These are phyloP conservation scores for Dactylellina drechsleri DNA, from an alignment of 2,329 filamentous ascomycete genomes.

Conservation along the genomic window DNA sequence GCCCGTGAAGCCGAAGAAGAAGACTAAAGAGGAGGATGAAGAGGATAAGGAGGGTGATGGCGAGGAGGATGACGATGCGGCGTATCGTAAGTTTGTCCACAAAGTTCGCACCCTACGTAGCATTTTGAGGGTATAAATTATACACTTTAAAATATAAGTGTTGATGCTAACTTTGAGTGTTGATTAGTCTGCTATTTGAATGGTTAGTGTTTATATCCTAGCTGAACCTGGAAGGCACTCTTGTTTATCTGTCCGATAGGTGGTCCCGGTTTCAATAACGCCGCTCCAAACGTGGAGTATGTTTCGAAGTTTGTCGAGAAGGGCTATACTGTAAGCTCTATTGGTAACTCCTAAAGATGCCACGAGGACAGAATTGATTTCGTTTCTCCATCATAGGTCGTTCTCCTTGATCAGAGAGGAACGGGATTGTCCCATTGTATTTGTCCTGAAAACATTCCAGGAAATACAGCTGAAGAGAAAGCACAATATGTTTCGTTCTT, in stretches of 20 bases:
- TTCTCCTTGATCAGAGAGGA: slow-evolving; percentile 90
- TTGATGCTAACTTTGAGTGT: neutral
- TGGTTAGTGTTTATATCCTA: slow-evolving; percentile 1
- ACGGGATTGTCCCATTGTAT: slow-evolving; percentile 86
- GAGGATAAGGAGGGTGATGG: neutral
- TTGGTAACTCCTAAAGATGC: no score
- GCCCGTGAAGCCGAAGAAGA: slow-evolving; percentile 39
- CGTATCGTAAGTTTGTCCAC: slow-evolving; percentile 32
- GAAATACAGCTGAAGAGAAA: slow-evolving; percentile 72
- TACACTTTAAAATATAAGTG: neutral
- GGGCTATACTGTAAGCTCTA: slow-evolving; percentile 27
- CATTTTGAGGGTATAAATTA: neutral
- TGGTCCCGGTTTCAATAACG: slow-evolving; percentile 43
- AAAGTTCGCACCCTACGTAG: neutral
- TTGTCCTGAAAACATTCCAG: slow-evolving; percentile 76
- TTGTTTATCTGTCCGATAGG: slow-evolving; percentile 4
- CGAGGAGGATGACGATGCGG: slow-evolving; percentile 19
- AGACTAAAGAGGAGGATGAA: neutral
- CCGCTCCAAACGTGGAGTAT: slow-evolving; percentile 30
- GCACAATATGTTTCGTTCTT: slow-evolving; percentile 84
- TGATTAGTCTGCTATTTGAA: slow-evolving; percentile 42
- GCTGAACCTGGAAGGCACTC: neutral
- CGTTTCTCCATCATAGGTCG: slow-evolving; percentile 61
- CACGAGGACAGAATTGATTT: no score
- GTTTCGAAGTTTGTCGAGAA: slow-evolving; percentile 41